phyloP scores from a whole-genome alignment of 257 asterid genomes.

The Plectranthus barbatus region DNA sequence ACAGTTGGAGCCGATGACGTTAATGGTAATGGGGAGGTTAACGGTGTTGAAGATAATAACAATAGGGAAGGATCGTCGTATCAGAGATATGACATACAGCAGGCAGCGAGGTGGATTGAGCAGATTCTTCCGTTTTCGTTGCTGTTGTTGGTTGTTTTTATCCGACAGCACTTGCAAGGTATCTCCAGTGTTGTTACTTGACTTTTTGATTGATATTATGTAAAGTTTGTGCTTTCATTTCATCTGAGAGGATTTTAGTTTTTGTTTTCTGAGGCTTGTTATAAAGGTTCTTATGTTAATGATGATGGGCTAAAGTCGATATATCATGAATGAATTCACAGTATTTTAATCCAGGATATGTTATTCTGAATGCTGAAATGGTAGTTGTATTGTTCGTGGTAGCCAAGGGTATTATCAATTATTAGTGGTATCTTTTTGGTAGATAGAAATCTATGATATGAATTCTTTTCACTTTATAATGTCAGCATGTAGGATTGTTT shows the following conservation, averaged over 20 bases:
- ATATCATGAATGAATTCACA: neutral
- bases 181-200: neutral
- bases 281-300: neutral
- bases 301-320: neutral
- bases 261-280: neutral
- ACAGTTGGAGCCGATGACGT: slow-evolving; percentile 22
- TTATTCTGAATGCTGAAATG: neutral
- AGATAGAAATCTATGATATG: neutral
- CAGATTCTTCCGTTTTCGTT: slow-evolving; percentile 83
- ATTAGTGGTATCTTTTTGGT: neutral
- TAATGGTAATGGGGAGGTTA: slow-evolving; percentile 15
- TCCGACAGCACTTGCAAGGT: slow-evolving; percentile 97
- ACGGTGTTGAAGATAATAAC: slow-evolving; percentile 5
- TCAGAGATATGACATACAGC: slow-evolving; percentile 77
- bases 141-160: slow-evolving; percentile 76
- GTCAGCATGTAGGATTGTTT: neutral
- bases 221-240: neutral
- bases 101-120: slow-evolving; percentile 82
- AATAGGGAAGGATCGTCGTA: slow-evolving; percentile 41
- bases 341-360: neutral
- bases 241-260: neutral
- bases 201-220: neutral
- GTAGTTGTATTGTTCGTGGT: slow-evolving; percentile 1
- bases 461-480: neutral
- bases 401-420: neutral